Percentiles rank a stretch among this genome's conserved stretches.
Conservation (phyloP, 78 protist species). For the Planoprotostelium fungivorum region DNA sequence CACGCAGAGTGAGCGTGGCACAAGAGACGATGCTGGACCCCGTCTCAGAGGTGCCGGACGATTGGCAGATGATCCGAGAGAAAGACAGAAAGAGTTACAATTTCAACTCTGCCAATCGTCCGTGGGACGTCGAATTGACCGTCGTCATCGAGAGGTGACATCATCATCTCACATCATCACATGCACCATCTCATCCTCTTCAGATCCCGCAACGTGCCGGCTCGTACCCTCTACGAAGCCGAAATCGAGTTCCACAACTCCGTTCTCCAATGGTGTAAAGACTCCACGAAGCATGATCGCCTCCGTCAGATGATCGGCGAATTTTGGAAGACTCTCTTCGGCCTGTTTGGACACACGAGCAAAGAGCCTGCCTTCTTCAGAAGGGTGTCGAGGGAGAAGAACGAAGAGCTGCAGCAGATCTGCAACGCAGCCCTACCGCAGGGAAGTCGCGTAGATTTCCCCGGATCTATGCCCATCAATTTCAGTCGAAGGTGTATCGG, state of each 20-base stretch:
- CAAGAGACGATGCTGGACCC: neutral
- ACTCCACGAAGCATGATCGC: neutral
- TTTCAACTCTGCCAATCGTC: neutral
- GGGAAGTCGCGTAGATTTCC: slow-evolving; percentile 7
- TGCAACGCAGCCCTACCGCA: neutral
- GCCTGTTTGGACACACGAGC: neutral
- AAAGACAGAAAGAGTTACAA: neutral
- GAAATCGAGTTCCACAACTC: neutral
- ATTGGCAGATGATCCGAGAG: neutral
- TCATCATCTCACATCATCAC: no score
- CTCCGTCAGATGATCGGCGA: neutral
- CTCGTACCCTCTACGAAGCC: neutral
- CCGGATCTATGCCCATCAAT: slow-evolving; percentile 59
- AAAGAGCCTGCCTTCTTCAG: neutral
- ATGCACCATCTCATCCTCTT: no score
- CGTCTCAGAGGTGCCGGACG: neutral
- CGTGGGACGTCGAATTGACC: neutral
- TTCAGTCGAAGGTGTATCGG: slow-evolving; percentile 31
- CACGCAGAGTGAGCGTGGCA: neutral
- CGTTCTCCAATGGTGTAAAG: neutral
- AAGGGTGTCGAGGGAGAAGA: neutral
- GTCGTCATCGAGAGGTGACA: neutral
- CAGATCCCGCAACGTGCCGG: no score
- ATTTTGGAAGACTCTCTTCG: neutral
- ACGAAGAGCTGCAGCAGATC: neutral